Evolutionary conservation across 768 basidiomycete genomes (phyloP).

Genomic region (Amyloporia xantha): DNA sequence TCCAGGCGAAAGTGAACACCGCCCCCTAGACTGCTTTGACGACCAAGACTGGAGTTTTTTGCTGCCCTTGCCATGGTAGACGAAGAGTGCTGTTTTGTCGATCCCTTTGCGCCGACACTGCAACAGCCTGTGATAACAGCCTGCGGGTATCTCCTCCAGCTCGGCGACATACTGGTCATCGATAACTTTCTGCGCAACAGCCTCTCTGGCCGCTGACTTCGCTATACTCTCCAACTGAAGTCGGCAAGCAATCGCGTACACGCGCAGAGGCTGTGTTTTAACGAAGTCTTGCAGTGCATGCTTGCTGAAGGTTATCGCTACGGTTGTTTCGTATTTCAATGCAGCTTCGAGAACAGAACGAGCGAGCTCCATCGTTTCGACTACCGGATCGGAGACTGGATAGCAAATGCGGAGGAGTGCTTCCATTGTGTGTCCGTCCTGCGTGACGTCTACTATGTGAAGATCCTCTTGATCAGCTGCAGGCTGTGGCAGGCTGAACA

Average conservation of each 20-base stretch:
- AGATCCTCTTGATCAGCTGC: background rate
- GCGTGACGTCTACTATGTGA: background rate
- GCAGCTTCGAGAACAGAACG: conserved; percentile 16
- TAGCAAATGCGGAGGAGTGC: conserved; percentile 18
- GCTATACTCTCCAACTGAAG: conserved; percentile 6
- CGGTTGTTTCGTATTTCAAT: conserved; percentile 18
- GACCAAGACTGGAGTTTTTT: too few species aligned
- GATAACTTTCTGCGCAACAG: too few species aligned
- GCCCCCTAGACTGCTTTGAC: too few species aligned
- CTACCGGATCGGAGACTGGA: conserved; percentile 8
- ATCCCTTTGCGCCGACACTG: too few species aligned
- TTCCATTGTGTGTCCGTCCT: conserved; percentile 12
- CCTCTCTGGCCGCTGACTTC: conserved; percentile 4
- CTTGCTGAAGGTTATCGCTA: conserved; percentile 7
- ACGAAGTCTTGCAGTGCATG: conserved; percentile 1
- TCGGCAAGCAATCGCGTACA: conserved; percentile 16
- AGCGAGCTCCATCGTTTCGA: conserved; percentile 3
- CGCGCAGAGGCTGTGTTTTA: conserved; percentile 1
- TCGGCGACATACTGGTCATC: too few species aligned
- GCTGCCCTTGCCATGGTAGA: too few species aligned
- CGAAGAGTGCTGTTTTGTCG: too few species aligned
- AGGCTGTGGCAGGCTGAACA: conserved; percentile 53
- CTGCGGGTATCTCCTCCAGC: conserved; percentile 8
- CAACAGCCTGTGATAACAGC: conserved; percentile 14
- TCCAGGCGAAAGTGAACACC: too few species aligned